Evolutionary conservation across 768 basidiomycete genomes (phyloP).

Genomic region (Agaricus subrufescens): DNA sequence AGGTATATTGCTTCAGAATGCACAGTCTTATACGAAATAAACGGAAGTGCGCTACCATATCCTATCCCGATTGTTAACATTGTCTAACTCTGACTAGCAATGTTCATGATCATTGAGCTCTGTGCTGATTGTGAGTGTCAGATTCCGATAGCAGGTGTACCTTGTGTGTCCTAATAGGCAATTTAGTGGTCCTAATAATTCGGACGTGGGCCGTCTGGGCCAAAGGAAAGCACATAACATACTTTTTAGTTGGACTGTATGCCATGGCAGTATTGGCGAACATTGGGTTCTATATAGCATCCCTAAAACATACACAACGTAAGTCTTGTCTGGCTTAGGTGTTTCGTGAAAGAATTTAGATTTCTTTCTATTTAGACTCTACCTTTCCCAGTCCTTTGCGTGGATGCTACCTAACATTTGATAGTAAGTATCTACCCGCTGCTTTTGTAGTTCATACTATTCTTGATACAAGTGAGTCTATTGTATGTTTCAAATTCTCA

Average conservation of each 20-base stretch:
- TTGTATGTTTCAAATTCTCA: not conserved
- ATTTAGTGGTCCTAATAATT: not conserved
- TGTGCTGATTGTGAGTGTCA: not conserved
- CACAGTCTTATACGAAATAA: no score
- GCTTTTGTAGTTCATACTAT: not conserved
- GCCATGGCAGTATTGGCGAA: no score
- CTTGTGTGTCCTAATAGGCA: not conserved
- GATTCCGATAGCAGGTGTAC: no score
- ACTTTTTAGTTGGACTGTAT: not conserved
- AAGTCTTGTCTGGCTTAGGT: not conserved
- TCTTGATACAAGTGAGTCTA: not conserved
- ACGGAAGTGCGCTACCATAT: no score
- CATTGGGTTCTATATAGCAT: not conserved
- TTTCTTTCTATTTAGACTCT: no score
- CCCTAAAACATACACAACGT: not conserved
- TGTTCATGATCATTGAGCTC: no score
- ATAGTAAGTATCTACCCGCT: not conserved
- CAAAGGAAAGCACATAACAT: not conserved
- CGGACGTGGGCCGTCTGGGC: conserved; percentile 2
- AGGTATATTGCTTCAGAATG: no score
- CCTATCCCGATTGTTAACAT: no score
- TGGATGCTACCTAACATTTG: no score
- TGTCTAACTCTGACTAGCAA: no score
- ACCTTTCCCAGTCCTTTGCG: no score
- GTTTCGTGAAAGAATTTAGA: no score